Conservation (phyloP, 352 stramenopile species). For the Pelagophyceae sp. region DNA sequence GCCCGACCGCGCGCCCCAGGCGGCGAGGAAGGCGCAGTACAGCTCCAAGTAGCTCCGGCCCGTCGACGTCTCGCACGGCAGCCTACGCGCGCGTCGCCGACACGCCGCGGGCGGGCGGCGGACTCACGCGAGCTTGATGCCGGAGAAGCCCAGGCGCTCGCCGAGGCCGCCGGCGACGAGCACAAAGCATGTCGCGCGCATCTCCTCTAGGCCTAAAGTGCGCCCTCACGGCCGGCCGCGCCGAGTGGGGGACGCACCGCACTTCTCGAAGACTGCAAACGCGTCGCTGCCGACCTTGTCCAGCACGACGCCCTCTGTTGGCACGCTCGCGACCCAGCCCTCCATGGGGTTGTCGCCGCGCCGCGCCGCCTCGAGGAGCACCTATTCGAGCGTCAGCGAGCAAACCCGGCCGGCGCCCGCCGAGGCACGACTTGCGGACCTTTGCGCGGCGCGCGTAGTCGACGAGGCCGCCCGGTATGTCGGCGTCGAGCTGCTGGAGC, state of each 20-base stretch:
- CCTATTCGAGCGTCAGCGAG: too few species aligned
- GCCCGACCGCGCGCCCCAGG: slow-evolving; percentile 38
- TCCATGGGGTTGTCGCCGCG: not conserved
- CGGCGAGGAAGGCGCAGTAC: slow-evolving; percentile 83
- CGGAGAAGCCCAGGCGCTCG: slow-evolving; percentile 88
- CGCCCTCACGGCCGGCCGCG: too few species aligned
- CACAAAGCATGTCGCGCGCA: slow-evolving; percentile 57
- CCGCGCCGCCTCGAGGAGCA: not conserved
- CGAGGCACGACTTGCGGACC: too few species aligned
- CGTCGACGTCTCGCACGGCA: not conserved
- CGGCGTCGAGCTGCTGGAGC: not conserved
- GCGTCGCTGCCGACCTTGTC: not conserved
- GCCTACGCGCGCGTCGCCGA: too few species aligned
- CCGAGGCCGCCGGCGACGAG: slow-evolving; percentile 90
- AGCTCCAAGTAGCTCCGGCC: slow-evolving; percentile 27
- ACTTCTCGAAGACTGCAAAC: not conserved
- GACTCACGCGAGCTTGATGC: slow-evolving; percentile 77
- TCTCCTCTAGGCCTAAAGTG: slow-evolving; percentile 15
- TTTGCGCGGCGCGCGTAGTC: not conserved
- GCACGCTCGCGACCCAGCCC: not conserved
- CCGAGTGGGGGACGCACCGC: too few species aligned
- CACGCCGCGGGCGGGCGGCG: too few species aligned
- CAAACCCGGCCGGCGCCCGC: too few species aligned
- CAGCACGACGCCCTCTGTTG: not conserved
- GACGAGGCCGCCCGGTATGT: not conserved